These are phyloP conservation scores for Apiospora pterosperma DNA, from an alignment of 2,329 filamentous ascomycete genomes.

Conservation along the genomic window DNA sequence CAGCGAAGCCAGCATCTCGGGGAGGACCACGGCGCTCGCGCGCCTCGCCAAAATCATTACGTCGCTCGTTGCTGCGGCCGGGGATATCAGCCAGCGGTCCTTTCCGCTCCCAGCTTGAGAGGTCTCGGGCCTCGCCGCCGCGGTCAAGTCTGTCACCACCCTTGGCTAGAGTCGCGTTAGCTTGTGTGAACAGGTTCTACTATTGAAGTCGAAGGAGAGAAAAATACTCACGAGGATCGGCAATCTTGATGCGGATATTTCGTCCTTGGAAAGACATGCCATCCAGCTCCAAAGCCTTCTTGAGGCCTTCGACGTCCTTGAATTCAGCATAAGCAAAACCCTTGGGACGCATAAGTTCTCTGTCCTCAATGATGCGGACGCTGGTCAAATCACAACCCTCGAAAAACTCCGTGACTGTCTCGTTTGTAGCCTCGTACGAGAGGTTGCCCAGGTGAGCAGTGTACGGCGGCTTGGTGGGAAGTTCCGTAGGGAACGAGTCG, in stretches of 20 bases:
- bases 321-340: constrained; percentile 99
- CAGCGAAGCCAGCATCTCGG: constrained; percentile 52
- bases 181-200: constrained; percentile 2
- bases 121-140: constrained; percentile 69
- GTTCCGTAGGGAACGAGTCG: constrained; percentile 67
- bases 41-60: constrained; percentile 16
- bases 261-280: constrained; percentile 82
- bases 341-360: constrained; percentile 89
- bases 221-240: constrained; percentile 85
- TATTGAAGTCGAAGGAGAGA: constrained; percentile 6
- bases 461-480: constrained; percentile 89
- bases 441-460: constrained; percentile 96
- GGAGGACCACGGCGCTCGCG: constrained; percentile 62
- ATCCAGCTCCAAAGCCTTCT: constrained; percentile 82
- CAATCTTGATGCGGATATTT: constrained; percentile 89
- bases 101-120: constrained; percentile 89
- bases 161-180: constrained; percentile 65
- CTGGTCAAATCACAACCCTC: constrained; percentile 79
- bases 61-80: constrained; percentile 40
- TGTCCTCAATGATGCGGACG: constrained; percentile 96
- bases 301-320: constrained; percentile 78
- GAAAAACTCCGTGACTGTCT: constrained; percentile 84
- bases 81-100: constrained; percentile 76
- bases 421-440: constrained; percentile 86
- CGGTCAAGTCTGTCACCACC: constrained; percentile 64